A percentile compares a stretch with the other conserved stretches of the same genome.
Evolutionary conservation across 2,329 filamentous ascomycete genomes (phyloP).

Genomic region (Tolypocladium ovalisporum): DNA sequence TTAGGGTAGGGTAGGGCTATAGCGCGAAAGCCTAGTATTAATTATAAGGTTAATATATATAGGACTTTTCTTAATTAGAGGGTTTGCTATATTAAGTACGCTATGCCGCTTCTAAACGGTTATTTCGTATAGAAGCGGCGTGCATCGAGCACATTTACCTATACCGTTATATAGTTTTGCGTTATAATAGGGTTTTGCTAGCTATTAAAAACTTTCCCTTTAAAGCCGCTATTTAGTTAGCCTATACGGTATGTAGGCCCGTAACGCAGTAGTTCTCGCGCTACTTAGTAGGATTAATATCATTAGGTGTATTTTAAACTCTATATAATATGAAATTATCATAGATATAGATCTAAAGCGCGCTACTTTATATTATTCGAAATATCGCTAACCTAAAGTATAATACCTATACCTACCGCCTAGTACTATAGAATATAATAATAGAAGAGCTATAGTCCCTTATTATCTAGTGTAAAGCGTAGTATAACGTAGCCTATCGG

Average conservation of each 20-base stretch:
- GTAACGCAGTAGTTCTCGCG: no score
- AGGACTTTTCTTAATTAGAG: no score
- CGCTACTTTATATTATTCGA: neutral
- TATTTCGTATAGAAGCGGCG: neutral
- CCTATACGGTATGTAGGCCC: no score
- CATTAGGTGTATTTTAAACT: no score
- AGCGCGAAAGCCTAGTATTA: no score
- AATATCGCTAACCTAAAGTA: conserved; percentile 5
- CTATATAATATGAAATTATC: conserved; percentile 1
- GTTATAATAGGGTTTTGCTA: neutral
- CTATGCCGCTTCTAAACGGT: no score
- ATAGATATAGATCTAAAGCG: neutral
- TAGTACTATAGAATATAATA: conserved; percentile 25
- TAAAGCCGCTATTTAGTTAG: no score
- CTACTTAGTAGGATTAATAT: no score
- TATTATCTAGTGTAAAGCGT: conserved; percentile 21
- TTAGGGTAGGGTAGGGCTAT: no score
- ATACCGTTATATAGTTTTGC: neutral
- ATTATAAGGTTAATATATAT: no score
- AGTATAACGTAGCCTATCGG: conserved; percentile 22
- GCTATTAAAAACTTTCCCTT: no score
- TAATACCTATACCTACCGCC: conserved; percentile 20
- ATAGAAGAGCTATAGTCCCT: conserved; percentile 26
- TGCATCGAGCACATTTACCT: neutral
- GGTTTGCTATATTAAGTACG: no score